These are phyloP conservation scores for Ceratocystis harringtonii DNA, from an alignment of 2,329 filamentous ascomycete species.

Conservation along the genomic window DNA sequence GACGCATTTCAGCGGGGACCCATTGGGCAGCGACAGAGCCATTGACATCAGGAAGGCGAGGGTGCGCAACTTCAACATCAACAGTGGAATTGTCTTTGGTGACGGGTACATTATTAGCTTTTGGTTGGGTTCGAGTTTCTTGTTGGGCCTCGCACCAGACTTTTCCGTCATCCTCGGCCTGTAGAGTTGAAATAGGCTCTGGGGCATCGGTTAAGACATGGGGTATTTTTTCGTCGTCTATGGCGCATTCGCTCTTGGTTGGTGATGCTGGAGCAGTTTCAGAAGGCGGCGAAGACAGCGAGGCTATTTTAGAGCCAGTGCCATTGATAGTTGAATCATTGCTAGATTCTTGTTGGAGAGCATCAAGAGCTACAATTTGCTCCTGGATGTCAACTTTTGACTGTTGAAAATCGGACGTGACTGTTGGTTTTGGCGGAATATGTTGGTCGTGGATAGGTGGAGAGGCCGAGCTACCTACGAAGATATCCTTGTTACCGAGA, in stretches of 20 bases:
- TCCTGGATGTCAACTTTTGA: not conserved
- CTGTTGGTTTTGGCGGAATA: not conserved
- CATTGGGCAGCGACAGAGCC: constrained; percentile 54
- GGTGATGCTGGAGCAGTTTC: not conserved
- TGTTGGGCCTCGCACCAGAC: not conserved
- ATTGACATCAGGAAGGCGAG: constrained; percentile 28
- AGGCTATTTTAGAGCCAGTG: not conserved
- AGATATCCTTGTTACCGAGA: constrained; percentile 3
- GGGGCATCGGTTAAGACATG: not conserved
- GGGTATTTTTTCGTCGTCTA: not conserved
- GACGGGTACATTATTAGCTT: constrained; percentile 31
- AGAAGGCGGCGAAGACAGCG: not conserved
- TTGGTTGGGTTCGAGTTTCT: not conserved
- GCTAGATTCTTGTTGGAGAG: constrained; percentile 18
- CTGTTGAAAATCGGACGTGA: not conserved
- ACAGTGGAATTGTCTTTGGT: not conserved
- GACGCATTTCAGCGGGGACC: constrained; percentile 57
- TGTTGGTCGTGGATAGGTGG: constrained; percentile 30
- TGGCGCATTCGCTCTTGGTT: not conserved
- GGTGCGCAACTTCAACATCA: constrained; percentile 21
- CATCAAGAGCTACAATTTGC: not conserved
- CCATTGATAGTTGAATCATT: constrained; percentile 48
- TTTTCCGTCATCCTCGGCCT: not conserved
- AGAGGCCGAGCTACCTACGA: not conserved
- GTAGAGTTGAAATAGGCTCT: not conserved